A percentile compares a stretch with the other conserved stretches of the same genome.
These are phyloP conservation scores for Podaxis mareebaensis DNA, from an alignment of 768 basidiomycete genomes.

Conservation along the genomic window DNA sequence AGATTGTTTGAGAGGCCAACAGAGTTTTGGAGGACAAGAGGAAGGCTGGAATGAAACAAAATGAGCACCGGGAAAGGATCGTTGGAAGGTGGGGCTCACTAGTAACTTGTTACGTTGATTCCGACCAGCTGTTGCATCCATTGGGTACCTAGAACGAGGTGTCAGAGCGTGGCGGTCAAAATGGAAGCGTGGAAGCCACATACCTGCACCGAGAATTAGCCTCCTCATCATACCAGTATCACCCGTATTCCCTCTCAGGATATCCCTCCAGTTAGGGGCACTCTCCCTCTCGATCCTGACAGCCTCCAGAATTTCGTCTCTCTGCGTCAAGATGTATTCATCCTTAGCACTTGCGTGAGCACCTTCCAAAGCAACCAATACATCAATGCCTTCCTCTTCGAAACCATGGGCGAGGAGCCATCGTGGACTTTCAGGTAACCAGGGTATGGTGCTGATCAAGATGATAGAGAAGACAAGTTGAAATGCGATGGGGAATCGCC, in stretches of 20 bases:
- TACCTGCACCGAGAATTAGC: slow-evolving; percentile 43
- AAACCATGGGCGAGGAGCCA: slow-evolving; percentile 50
- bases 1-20: slow-evolving; percentile 51
- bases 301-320: slow-evolving; percentile 44
- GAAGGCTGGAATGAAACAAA: slow-evolving; percentile 31
- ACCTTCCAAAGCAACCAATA: slow-evolving; percentile 46
- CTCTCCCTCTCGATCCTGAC: slow-evolving; percentile 42
- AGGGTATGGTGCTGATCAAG: slow-evolving; percentile 44
- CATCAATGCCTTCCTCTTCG: slow-evolving; percentile 40
- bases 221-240: slow-evolving; percentile 47
- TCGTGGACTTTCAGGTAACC: slow-evolving; percentile 49
- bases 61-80: not conserved
- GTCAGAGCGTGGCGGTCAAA: not conserved
- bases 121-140: slow-evolving; percentile 55
- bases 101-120: slow-evolving; percentile 55
- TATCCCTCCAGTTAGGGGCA: slow-evolving; percentile 41
- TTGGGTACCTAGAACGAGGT: slow-evolving; percentile 38
- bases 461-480: slow-evolving; percentile 48
- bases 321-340: slow-evolving; percentile 37
- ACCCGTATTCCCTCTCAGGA: slow-evolving; percentile 40
- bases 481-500: slow-evolving; percentile 54
- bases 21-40: slow-evolving; percentile 50
- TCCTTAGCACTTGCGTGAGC: slow-evolving; percentile 34
- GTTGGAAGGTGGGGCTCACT: slow-evolving; percentile 29
- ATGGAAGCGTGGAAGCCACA: slow-evolving; percentile 4